These are phyloP conservation scores for Candida albicans DNA, from an alignment of 1,139 yeast genomes.

Conservation along the genomic window DNA sequence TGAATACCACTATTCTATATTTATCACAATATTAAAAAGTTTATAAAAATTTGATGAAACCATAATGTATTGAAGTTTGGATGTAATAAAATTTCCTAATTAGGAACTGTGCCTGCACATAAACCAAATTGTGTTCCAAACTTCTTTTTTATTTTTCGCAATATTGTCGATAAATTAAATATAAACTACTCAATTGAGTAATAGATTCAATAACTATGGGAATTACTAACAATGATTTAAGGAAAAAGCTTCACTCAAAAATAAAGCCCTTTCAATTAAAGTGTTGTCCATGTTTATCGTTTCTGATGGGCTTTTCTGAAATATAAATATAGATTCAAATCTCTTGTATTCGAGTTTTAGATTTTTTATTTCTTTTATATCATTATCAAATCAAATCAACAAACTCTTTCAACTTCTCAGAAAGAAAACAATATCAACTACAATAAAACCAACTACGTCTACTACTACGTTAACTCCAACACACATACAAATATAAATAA, in stretches of 20 bases:
- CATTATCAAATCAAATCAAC: conserved; percentile 4
- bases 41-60: too few relatives aligned
- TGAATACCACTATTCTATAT: too few relatives aligned
- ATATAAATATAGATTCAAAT: neutral
- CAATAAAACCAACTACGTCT: neutral
- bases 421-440: neutral
- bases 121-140: neutral
- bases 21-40: too few relatives aligned
- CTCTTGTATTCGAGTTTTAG: neutral
- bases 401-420: neutral
- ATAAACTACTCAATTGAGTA: conserved; percentile 2
- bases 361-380: conserved; percentile 3
- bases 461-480: neutral
- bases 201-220: neutral
- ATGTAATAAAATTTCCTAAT: conserved; percentile 14
- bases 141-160: conserved; percentile 4
- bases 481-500: conserved; percentile 1
- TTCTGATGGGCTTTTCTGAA: neutral
- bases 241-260: too few relatives aligned
- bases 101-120: conserved; percentile 9
- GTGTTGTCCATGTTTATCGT: neutral
- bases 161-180: neutral
- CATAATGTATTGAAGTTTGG: conserved; percentile 1
- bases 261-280: neutral
- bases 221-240: too few relatives aligned